Conservation (phyloP, 768 basidiomycete genomes). For the Favolaschia claudopus region DNA sequence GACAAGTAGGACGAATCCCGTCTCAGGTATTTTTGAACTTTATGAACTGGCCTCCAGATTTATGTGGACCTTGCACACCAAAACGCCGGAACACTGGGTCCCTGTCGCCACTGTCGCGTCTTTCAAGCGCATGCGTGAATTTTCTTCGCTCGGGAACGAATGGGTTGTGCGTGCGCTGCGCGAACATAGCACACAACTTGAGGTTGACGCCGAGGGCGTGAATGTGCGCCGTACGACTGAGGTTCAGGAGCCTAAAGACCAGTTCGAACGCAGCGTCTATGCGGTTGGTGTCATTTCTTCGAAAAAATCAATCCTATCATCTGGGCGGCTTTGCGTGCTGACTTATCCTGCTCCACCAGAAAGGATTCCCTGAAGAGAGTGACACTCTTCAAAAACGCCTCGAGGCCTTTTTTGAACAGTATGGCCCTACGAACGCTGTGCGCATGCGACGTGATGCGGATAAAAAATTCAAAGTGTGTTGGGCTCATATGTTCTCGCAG, state of each 20-base stretch:
- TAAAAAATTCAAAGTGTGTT: conserved; percentile 27
- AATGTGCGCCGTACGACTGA: conserved; percentile 81
- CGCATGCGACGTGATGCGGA: conserved; percentile 80
- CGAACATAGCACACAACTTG: conserved; percentile 57
- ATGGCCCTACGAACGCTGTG: conserved; percentile 81
- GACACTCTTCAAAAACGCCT: conserved; percentile 72
- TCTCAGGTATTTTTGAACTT: neutral
- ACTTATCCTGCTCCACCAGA: conserved; percentile 66
- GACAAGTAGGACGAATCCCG: conserved; percentile 64
- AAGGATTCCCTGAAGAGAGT: conserved; percentile 82
- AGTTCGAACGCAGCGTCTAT: conserved; percentile 87
- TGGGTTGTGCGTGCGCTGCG: conserved; percentile 80
- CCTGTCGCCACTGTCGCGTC: conserved; percentile 86
- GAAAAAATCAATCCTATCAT: neutral
- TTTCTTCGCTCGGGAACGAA: conserved; percentile 60
- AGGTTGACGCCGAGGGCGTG: conserved; percentile 75
- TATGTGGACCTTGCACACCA: conserved; percentile 92
- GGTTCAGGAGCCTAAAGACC: conserved; percentile 77
- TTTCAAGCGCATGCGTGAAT: conserved; percentile 95
- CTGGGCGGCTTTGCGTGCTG: neutral
- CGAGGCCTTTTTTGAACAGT: conserved; percentile 82
- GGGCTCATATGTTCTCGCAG: neutral
- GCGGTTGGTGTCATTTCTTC: conserved; percentile 63
- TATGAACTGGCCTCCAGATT: conserved; percentile 58
- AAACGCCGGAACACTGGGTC: conserved; percentile 88